Evolutionary conservation across 2,329 filamentous ascomycete genomes (phyloP).

Genomic region (Beauveria sp.): DNA sequence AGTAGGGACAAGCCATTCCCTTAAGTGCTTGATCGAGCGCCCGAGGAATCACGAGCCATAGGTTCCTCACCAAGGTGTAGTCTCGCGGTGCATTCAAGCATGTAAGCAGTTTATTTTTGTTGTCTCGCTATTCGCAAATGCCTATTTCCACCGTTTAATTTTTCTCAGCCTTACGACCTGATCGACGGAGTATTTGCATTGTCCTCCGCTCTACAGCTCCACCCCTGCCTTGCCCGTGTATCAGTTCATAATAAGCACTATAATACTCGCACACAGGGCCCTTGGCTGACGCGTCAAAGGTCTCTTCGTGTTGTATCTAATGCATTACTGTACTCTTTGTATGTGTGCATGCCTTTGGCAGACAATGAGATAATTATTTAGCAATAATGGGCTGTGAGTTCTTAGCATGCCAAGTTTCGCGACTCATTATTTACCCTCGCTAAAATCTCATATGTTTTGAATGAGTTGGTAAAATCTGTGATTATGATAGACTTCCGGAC

Average conservation of each 20-base stretch:
- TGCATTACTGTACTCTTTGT: neutral
- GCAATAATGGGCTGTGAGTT: neutral
- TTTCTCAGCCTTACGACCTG: too few species aligned
- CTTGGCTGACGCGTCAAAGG: neutral
- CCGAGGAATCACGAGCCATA: too few species aligned
- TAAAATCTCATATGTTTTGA: too few species aligned
- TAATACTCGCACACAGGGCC: neutral
- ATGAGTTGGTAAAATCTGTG: neutral
- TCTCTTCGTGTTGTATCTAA: too few species aligned
- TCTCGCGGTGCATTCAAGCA: too few species aligned
- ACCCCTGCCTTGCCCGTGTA: neutral
- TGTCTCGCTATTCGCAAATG: too few species aligned
- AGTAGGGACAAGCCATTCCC: neutral
- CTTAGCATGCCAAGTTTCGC: neutral
- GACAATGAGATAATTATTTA: neutral
- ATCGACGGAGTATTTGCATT: neutral
- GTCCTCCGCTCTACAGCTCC: neutral
- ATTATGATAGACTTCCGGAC: neutral
- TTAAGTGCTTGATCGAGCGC: too few species aligned
- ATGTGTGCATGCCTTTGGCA: neutral
- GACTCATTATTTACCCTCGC: neutral
- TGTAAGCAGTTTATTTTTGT: too few species aligned
- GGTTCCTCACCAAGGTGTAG: too few species aligned
- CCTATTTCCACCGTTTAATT: too few species aligned
- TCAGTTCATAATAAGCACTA: neutral